Conservation (phyloP, 176 grass and related monocot species). For the Oryza coarctata region DNA sequence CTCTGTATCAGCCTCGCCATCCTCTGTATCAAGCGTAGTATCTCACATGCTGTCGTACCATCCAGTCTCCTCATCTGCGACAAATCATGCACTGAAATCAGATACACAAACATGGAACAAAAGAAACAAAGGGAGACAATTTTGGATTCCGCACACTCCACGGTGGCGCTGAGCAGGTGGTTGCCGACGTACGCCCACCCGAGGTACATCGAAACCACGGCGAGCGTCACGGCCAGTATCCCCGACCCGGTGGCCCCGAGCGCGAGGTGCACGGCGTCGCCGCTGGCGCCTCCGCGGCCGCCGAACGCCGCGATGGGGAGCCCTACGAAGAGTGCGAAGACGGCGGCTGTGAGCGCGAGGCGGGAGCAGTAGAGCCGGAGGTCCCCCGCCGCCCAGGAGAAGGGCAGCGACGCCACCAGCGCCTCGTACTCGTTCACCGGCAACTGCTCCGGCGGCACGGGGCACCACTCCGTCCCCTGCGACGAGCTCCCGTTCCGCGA, state of each 20-base stretch:
- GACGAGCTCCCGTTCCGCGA: constrained; percentile 91
- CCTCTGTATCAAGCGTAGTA: constrained; percentile 45
- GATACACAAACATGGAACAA: too few relatives aligned
- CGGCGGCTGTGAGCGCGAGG: constrained; percentile 56
- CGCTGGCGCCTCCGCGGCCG: constrained; percentile 23
- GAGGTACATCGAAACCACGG: constrained; percentile 88
- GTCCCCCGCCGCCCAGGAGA: constrained; percentile 76
- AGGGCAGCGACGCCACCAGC: constrained; percentile 63
- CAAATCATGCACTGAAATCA: constrained; percentile 9
- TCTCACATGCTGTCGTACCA: constrained; percentile 95
- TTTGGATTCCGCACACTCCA: too few relatives aligned
- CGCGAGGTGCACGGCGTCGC: constrained; percentile 54
- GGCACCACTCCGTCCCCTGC: constrained; percentile 87
- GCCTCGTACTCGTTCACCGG: constrained; percentile 96
- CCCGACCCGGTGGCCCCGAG: constrained; percentile 68
- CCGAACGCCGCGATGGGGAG: constrained; percentile 87
- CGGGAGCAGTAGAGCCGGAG: constrained; percentile 62
- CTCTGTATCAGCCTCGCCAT: constrained; percentile 75
- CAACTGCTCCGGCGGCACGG: constrained; percentile 79
- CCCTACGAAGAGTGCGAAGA: constrained; percentile 66
- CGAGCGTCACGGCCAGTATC: constrained; percentile 79
- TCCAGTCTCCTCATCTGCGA: constrained; percentile 92
- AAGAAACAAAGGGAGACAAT: too few relatives aligned
- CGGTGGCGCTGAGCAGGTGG: constrained; percentile 88
- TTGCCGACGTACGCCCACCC: constrained; percentile 97